These are phyloP conservation scores for Teratosphaeria gauchensis DNA, from an alignment of 2,329 filamentous ascomycete genomes.

Conservation along the genomic window DNA sequence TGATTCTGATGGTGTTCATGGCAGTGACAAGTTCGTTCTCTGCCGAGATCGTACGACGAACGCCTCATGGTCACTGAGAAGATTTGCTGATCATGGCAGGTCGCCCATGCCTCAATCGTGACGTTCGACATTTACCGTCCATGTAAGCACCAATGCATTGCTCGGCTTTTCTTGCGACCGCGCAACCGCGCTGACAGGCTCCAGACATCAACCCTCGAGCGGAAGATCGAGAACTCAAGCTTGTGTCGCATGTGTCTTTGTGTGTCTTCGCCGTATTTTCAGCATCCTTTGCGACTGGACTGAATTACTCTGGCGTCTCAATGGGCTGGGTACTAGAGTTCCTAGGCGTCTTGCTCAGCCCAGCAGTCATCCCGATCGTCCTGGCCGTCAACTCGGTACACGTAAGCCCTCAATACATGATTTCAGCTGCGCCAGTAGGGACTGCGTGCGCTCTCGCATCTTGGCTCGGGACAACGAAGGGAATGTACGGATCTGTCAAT, in stretches of 20 bases:
- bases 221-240: constrained; percentile 23
- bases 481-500: background rate
- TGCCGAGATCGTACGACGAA: constrained; percentile 32
- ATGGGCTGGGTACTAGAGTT: background rate
- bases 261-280: background rate
- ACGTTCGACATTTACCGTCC: constrained; percentile 34
- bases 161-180: too few species aligned
- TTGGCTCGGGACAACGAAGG: background rate
- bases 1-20: constrained; percentile 39
- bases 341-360: background rate
- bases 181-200: background rate
- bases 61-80: background rate
- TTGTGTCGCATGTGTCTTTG: background rate
- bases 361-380: background rate
- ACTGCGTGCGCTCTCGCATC: background rate
- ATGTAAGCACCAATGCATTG: constrained; percentile 6
- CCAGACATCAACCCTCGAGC: constrained; percentile 25
- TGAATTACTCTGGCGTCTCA: background rate
- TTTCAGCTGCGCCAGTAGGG: background rate
- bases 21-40: constrained; percentile 36
- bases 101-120: constrained; percentile 28
- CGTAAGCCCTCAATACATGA: constrained; percentile 1
- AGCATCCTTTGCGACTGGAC: background rate
- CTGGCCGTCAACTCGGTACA: background rate
- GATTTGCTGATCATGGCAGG: background rate